phyloP scores from a whole-genome alignment of 1,284 basidiomycete genomes.

The Rhodofomes roseus region DNA sequence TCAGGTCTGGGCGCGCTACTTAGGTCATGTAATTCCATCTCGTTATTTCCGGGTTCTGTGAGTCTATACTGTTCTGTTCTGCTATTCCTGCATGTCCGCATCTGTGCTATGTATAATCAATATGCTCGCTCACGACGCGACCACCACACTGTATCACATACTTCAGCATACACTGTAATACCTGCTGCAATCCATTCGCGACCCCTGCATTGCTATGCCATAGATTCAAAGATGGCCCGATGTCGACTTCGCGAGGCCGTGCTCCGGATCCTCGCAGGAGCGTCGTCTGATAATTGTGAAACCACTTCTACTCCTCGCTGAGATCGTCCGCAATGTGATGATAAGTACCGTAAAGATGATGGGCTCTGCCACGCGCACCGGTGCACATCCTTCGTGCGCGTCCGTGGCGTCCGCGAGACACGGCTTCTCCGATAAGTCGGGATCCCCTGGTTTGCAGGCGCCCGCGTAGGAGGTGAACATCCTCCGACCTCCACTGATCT shows the following conservation, averaged over 20 bases:
- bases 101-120: neutral
- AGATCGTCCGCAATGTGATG: neutral
- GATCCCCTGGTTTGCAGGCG: neutral
- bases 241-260: neutral
- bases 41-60: neutral
- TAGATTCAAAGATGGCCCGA: neutral
- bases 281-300: neutral
- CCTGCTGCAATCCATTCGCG: neutral
- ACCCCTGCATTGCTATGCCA: neutral
- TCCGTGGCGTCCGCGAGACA: neutral
- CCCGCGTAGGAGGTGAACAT: neutral
- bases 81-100: neutral
- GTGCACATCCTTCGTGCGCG: neutral
- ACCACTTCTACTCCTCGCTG: too few relatives aligned
- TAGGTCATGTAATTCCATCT: neutral
- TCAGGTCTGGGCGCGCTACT: neutral
- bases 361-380: neutral
- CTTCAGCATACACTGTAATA: neutral
- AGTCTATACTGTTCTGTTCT: neutral
- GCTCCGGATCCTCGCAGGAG: neutral
- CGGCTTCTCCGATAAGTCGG: neutral
- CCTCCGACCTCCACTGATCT: neutral
- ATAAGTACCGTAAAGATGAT: neutral
- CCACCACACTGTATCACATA: neutral
- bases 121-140: neutral